These are phyloP conservation scores for Neoboletus magnificus DNA, from an alignment of 768 basidiomycete genomes.

Conservation along the genomic window DNA sequence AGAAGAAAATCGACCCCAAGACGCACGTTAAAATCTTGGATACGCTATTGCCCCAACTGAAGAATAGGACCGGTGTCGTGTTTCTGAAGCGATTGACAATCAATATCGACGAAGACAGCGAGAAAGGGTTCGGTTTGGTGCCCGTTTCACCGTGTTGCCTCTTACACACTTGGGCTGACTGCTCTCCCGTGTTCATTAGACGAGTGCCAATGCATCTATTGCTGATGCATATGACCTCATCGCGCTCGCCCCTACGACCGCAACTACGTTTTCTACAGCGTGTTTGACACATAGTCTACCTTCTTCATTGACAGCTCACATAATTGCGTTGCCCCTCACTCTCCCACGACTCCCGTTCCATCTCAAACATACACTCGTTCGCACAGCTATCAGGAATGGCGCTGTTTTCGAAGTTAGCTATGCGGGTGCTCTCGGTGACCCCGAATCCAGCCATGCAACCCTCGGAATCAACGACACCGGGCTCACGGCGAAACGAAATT, in stretches of 20 bases:
- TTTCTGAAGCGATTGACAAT: constrained; percentile 79
- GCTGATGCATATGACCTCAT: constrained; percentile 74
- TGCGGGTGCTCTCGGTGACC: constrained; percentile 65
- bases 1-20: constrained; percentile 70
- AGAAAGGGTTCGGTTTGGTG: constrained; percentile 82
- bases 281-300: constrained; percentile 79
- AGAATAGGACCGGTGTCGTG: constrained; percentile 55
- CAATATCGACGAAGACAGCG: constrained; percentile 76
- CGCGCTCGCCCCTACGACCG: constrained; percentile 69
- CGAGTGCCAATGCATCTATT: constrained; percentile 60
- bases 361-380: constrained; percentile 79
- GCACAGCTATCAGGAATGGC: constrained; percentile 78
- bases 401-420: constrained; percentile 82
- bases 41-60: constrained; percentile 55
- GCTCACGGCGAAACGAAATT: constrained; percentile 62
- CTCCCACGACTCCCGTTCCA: constrained; percentile 75
- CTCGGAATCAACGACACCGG: constrained; percentile 54
- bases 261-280: constrained; percentile 68
- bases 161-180: background rate
- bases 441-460: constrained; percentile 42
- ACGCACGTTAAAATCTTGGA: constrained; percentile 64
- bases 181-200: constrained; percentile 40
- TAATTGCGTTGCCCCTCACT: constrained; percentile 77
- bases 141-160: constrained; percentile 15
- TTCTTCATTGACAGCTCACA: constrained; percentile 72